Conservation (phyloP, 164 flowering plant genomes). For the Santalum album region DNA sequence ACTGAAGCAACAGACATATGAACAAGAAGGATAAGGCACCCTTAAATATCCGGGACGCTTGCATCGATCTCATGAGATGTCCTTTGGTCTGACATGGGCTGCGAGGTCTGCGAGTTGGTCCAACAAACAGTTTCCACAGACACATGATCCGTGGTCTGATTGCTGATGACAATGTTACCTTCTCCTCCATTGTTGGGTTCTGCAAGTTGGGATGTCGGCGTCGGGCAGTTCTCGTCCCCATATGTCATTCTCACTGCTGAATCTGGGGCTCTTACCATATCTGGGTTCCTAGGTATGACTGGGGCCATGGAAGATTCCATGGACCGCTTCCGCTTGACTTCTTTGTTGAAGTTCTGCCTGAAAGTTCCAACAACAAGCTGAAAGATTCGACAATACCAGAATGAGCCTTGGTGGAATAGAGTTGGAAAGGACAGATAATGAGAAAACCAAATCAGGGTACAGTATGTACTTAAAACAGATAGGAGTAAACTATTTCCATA, state of each 20-base stretch:
- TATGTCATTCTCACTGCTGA: background rate
- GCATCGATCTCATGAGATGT: background rate
- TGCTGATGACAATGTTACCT: background rate
- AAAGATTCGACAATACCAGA: no score
- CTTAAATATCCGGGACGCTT: background rate
- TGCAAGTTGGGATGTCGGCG: slow-evolving; percentile 2
- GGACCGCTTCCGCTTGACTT: slow-evolving; percentile 1
- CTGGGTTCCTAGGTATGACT: background rate
- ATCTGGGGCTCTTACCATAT: background rate
- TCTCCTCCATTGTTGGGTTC: background rate
- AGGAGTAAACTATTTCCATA: no score
- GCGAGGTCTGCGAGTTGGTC: background rate
- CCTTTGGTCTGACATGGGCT: background rate
- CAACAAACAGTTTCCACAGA: background rate
- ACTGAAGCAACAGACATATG: no score
- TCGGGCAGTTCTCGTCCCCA: slow-evolving; percentile 1
- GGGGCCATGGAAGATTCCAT: slow-evolving; percentile 6
- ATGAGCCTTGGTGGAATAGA: no score
- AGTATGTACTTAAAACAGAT: no score
- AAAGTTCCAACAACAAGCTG: slow-evolving; percentile 15
- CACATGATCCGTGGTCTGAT: background rate
- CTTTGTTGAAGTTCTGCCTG: slow-evolving; percentile 4
- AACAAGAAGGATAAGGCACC: background rate
- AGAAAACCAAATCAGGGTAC: no score
- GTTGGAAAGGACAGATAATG: no score